Evolutionary conservation across 2,329 filamentous ascomycete species (phyloP), one percentile per base, ranked within the genome.

Genomic region (Chaetomiaceae sp.): DNA sequence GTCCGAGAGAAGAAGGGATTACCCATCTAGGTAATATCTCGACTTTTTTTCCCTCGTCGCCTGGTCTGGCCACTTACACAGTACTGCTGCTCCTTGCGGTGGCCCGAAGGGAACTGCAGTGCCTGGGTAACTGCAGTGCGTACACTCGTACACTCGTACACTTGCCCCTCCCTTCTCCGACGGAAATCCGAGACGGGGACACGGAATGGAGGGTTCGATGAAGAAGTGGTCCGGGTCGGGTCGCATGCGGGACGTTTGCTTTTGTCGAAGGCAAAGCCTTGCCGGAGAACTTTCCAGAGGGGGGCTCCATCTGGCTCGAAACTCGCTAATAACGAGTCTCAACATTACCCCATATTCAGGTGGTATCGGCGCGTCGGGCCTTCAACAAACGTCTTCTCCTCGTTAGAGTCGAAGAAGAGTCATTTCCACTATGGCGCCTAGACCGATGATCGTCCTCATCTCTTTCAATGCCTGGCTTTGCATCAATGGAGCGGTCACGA

Each of bases 331-430:
- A n/a, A n/a, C n/a, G n/a, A n/a, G n/a, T n/a, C n/a, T n/a, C n/a
- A n/a, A n/a, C n/a, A n/a, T n/a, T n/a, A n/a, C 22, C 40, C 36
- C 46, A 41, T 39, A 22, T 11, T 41, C 26, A 20, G 34, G 38
- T 42, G 10, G 47, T 38, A 49, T 49, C 38, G 38, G 42, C 47
- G 42, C 42, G 42, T 49, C 38, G 37, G 32, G 38, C 47, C 42
- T 40, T 26, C 15, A 29, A 15, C 1, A 27, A n/a, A n/a, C n/a
- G n/a, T n/a, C n/a, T n/a, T n/a, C n/a, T n/a, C n/a, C n/a, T n/a
- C n/a, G n/a, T n/a, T n/a, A n/a, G n/a, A n/a, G n/a, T 45, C 32
- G 11, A 29, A 29, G 10, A 29, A 29, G n/a, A n/a, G n/a, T n/a
- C n/a, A n/a, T n/a, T n/a, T n/a, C n/a, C n/a, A n/a, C n/a, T n/a